Percentiles rank a stretch among this genome's conserved stretches.
These are phyloP conservation scores for Micractinium conductrix DNA, from an alignment of 139 green algal genomes.

Conservation along the genomic window DNA sequence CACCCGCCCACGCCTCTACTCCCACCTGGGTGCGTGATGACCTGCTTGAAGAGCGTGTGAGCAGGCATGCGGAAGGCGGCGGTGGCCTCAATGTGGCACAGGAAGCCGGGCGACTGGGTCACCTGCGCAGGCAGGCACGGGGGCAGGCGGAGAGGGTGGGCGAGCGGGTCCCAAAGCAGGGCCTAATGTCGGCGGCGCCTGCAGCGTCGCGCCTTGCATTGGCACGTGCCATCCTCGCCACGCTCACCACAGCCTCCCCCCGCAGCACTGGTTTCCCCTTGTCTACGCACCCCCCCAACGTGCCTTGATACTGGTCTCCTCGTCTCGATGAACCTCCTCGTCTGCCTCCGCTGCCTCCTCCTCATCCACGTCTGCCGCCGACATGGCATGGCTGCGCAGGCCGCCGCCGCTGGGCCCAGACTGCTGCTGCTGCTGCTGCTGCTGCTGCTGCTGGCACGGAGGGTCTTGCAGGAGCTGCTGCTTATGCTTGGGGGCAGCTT, in stretches of 20 bases:
- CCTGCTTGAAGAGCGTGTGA: slow-evolving; percentile 33
- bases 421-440: not conserved
- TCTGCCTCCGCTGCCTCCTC: slow-evolving; percentile 18
- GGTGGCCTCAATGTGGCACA: slow-evolving; percentile 44
- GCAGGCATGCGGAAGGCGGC: slow-evolving; percentile 25
- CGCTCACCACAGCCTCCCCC: too few relatives aligned
- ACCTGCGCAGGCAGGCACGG: not conserved
- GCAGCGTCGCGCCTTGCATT: too few relatives aligned
- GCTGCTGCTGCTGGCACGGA: not conserved
- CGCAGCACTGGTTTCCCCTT: too few relatives aligned
- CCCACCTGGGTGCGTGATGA: slow-evolving; percentile 30
- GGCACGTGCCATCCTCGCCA: too few relatives aligned
- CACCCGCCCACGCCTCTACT: too few relatives aligned
- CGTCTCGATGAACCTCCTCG: slow-evolving; percentile 16
- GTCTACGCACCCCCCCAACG: not conserved
- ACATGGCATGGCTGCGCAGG: slow-evolving; percentile 5
- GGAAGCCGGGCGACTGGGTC: slow-evolving; percentile 34
- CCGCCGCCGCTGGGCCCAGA: not conserved
- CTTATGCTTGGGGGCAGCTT: not conserved
- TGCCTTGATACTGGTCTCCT: slow-evolving; percentile 23
- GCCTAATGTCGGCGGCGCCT: too few relatives aligned
- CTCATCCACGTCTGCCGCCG: not conserved
- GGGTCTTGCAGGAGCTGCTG: not conserved
- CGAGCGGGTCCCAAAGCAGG: too few relatives aligned
- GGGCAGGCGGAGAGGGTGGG: too few relatives aligned